Base-by-base conservation (phyloP, 2,329 filamentous ascomycete genomes). In the Orbilia javanica region DNA sequence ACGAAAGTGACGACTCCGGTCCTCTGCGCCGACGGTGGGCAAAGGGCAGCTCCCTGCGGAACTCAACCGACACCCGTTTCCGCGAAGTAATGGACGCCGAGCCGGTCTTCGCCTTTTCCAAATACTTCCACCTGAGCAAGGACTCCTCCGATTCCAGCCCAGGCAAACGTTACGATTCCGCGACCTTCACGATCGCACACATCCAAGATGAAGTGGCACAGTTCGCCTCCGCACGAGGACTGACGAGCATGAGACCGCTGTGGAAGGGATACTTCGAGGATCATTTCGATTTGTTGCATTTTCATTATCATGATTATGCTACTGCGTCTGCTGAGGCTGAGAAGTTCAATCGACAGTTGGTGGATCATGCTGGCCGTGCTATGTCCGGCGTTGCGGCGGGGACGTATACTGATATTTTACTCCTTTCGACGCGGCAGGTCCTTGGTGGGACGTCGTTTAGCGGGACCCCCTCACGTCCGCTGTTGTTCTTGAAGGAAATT, bases 401-500 rank as follows among this genome's bases (percentile, higher is more conserved):
- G 64, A 90, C 92, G 80, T 94, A 94, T 81, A 90, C 90, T 36
- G 91, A 93, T 81, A 93, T 94, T 73, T 90, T 92, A 22, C 90
- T 92, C 0, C 86, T 96, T 53, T 92, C 91, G 72, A 92, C 93
- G 62, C 89, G 93, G 53, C 93, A 96, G 82, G 91, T 93, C 13
- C 87, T 96, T 82, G 93, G 93, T 5, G 93, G 91, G 0, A 93
- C 91, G 1, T 90, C 90, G 79, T 92, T 94, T 82, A 88, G 91
- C 5, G 89, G 92, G 50, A 92, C 92, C 20, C 88, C 89, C 2
- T 88, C 93, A 2, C 87, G 89, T 79, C 91, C 92, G 0, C 87
- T 95, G 48, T 84, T 96, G 22, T 96, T 96, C 84, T 85, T 95
- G 77, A 96, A 96, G 83, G 93, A 96, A 83, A 95, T 96, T 70